phyloP scores from a whole-genome alignment of 2,329 filamentous ascomycete genomes.

The Cordyceps tenuipes region DNA sequence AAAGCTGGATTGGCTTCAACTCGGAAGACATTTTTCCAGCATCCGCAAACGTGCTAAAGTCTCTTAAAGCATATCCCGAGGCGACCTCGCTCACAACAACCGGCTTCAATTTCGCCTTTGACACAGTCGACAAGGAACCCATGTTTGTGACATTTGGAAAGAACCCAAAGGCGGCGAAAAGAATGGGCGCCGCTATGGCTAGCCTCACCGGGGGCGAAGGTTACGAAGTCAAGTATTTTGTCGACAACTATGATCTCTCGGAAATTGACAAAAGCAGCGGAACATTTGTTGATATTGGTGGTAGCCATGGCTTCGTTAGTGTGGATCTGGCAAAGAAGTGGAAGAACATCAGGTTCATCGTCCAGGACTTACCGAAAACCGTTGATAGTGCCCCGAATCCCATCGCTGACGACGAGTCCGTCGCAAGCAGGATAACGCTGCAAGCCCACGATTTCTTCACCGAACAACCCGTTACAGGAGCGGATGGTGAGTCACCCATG shows the following conservation, averaged over 20 bases:
- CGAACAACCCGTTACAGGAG: constrained; percentile 43
- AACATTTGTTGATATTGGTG: constrained; percentile 51
- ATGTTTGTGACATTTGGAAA: constrained; percentile 47
- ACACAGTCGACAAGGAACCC: constrained; percentile 41
- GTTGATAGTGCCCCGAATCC: constrained; percentile 38
- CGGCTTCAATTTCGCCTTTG: constrained; percentile 44
- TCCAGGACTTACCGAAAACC: constrained; percentile 45
- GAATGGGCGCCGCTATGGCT: constrained; percentile 48
- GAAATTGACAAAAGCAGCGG: constrained; percentile 35
- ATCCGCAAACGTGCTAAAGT: constrained; percentile 36
- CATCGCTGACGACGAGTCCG: constrained; percentile 28
- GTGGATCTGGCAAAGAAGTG: constrained; percentile 45
- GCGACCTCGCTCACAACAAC: constrained; percentile 40
- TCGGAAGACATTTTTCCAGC: constrained; percentile 45
- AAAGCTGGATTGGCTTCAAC: constrained; percentile 49
- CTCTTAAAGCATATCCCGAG: constrained; percentile 36
- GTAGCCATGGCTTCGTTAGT: constrained; percentile 49
- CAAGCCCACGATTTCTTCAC: constrained; percentile 50
- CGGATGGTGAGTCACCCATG: constrained; percentile 34
- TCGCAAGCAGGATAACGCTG: constrained; percentile 33
- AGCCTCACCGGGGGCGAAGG: constrained; percentile 48
- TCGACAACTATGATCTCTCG: constrained; percentile 46
- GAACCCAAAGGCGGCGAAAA: constrained; percentile 36
- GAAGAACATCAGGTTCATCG: constrained; percentile 44
- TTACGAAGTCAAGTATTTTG: constrained; percentile 44